phyloP scores from a whole-genome alignment of 1,284 basidiomycete species.

The Melanopsichium pennsylvanicum region DNA sequence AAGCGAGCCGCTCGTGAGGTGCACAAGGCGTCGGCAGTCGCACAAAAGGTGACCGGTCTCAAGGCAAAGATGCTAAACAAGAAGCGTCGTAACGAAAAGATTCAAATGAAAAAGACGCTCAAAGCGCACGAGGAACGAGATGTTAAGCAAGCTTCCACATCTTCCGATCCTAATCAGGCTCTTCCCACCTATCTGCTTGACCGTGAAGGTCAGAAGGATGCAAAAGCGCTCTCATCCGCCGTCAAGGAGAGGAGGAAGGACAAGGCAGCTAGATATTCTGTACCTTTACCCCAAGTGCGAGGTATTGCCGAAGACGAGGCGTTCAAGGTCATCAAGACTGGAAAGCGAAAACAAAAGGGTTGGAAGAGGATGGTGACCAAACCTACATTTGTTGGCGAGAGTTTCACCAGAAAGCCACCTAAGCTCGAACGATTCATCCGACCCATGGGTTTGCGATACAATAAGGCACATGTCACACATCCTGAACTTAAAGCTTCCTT shows the following conservation, averaged over 20 bases:
- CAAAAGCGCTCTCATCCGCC: constrained; percentile 94
- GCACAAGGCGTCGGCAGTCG: constrained; percentile 85
- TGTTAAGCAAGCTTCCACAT: constrained; percentile 71
- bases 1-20: constrained; percentile 89
- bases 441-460: constrained; percentile 95
- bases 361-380: constrained; percentile 99
- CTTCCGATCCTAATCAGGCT: constrained; percentile 60
- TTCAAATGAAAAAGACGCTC: constrained; percentile 98
- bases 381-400: constrained; percentile 97
- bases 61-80: constrained; percentile 98
- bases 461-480: constrained; percentile 98
- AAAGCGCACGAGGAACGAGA: constrained; percentile 99
- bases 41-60: constrained; percentile 93
- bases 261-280: constrained; percentile 97
- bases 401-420: constrained; percentile 97
- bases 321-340: constrained; percentile 99
- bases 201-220: constrained; percentile 94
- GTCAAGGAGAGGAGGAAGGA: constrained; percentile 99
- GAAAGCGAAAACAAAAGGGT: constrained; percentile 93
- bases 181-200: constrained; percentile 85
- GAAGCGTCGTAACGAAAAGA: constrained; percentile 94
- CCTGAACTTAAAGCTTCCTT: constrained; percentile 98
- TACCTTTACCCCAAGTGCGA: constrained; percentile 93
- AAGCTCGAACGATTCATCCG: constrained; percentile 99
- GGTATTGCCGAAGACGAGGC: constrained; percentile 99